Evolutionary conservation across 495 filamentous ascomycete genomes (phyloP).

Genomic region (Penicillium ochrochloron): DNA sequence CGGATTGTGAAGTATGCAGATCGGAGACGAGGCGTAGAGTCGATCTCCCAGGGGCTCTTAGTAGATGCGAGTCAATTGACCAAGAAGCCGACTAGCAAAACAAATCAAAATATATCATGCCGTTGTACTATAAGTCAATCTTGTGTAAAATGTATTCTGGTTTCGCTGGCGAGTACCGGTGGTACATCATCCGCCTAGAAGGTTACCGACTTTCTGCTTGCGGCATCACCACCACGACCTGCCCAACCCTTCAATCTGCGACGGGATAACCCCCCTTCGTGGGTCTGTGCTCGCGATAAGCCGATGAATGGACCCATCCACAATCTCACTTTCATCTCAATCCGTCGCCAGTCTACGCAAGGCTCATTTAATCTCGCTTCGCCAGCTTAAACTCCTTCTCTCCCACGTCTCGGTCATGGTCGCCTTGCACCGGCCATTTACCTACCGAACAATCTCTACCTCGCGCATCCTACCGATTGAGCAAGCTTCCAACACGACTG

Average conservation of each 20-base stretch:
- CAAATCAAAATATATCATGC: not conserved
- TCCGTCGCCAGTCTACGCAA: constrained; percentile 13
- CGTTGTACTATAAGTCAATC: not conserved
- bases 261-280: not conserved
- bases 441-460: not conserved
- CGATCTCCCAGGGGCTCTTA: constrained; percentile 9
- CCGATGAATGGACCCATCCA: constrained; percentile 13
- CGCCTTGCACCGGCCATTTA: not conserved
- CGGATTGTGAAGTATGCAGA: not conserved
- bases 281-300: constrained; percentile 15
- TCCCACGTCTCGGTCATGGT: constrained; percentile 17
- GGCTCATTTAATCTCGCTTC: constrained; percentile 14
- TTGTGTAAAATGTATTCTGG: not conserved
- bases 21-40: not conserved
- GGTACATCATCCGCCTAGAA: not conserved
- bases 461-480: not conserved
- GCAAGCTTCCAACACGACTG: not conserved
- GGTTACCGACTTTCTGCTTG: constrained; percentile 3
- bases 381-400: not conserved
- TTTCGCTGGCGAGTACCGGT: not conserved
- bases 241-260: not conserved
- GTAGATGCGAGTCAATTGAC: not conserved
- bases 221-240: constrained; percentile 2
- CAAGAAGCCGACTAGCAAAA: not conserved
- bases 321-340: constrained; percentile 17